Evolutionary conservation across 805 yeast species (phyloP).

Genomic region (Candida stauntonica): DNA sequence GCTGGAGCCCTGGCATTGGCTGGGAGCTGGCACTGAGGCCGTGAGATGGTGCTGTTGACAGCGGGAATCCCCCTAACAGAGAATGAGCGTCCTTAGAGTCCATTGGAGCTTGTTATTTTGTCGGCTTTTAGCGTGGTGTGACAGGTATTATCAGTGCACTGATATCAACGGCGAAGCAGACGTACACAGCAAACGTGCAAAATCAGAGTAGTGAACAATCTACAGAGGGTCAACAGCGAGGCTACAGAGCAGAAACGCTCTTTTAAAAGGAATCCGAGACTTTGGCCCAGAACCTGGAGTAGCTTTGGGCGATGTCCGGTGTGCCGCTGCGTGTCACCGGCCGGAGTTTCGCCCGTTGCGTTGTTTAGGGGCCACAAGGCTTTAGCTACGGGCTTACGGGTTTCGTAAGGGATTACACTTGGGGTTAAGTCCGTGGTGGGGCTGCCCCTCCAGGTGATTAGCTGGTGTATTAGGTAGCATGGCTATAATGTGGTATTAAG

Average conservation of each 20-base stretch:
- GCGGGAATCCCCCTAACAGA: constrained; percentile 11
- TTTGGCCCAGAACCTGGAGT: constrained; percentile 10
- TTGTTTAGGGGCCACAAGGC: too few relatives aligned
- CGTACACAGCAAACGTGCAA: too few relatives aligned
- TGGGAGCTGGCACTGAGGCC: not conserved
- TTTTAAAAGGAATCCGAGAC: constrained; percentile 12
- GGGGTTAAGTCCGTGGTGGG: not conserved
- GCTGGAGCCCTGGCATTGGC: not conserved
- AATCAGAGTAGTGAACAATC: too few relatives aligned
- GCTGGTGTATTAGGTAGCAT: too few relatives aligned
- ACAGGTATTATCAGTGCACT: too few relatives aligned
- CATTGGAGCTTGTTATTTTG: not conserved
- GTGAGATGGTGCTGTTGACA: constrained; percentile 1
- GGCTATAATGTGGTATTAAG: too few relatives aligned
- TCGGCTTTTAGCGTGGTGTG: too few relatives aligned
- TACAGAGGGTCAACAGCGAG: too few relatives aligned
- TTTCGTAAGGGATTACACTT: too few relatives aligned
- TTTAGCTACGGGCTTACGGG: not conserved
- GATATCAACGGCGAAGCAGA: too few relatives aligned
- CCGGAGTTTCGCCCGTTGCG: constrained; percentile 14
- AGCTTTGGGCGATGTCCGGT: constrained; percentile 15
- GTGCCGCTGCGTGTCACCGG: constrained; percentile 1
- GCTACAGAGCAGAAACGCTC: constrained; percentile 1
- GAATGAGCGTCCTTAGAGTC: constrained; percentile 5
- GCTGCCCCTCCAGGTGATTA: not conserved